phyloP scores from a whole-genome alignment of 352 stramenopile genomes.

The Globisporangium canariense region DNA sequence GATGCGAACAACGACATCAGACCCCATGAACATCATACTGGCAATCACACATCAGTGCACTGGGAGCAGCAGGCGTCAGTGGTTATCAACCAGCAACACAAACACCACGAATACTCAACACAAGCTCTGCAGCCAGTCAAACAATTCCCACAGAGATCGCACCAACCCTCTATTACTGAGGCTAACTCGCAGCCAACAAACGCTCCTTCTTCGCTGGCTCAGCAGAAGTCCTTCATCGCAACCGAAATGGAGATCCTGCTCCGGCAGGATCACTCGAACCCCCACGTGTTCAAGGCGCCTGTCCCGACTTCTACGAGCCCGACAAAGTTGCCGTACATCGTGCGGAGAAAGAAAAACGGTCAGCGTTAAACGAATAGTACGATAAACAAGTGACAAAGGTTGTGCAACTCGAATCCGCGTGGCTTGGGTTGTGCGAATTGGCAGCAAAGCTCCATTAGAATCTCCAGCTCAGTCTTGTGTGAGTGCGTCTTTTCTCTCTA shows the following conservation, averaged over 20 bases:
- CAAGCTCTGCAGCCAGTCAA: neutral
- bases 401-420: neutral
- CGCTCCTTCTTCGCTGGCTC: neutral
- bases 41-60: neutral
- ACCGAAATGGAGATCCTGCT: constrained; percentile 15
- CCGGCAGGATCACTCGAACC: constrained; percentile 1
- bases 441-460: constrained; percentile 5
- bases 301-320: constrained; percentile 10
- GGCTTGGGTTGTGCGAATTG: constrained; percentile 3
- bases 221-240: constrained; percentile 9
- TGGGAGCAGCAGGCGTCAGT: neutral
- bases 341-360: constrained; percentile 24
- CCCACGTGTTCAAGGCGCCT: neutral
- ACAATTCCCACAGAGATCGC: neutral
- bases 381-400: neutral
- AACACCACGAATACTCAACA: neutral
- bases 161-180: neutral
- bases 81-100: constrained; percentile 6
- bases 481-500: constrained; percentile 1
- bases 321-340: constrained; percentile 46
- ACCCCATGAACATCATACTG: neutral
- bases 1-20: neutral
- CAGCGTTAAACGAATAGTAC: neutral
- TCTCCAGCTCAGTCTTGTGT: constrained; percentile 1
- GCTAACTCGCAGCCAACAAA: neutral